These are phyloP conservation scores for Xanthoconium purpureum DNA, from an alignment of 768 basidiomycete genomes.

Conservation along the genomic window DNA sequence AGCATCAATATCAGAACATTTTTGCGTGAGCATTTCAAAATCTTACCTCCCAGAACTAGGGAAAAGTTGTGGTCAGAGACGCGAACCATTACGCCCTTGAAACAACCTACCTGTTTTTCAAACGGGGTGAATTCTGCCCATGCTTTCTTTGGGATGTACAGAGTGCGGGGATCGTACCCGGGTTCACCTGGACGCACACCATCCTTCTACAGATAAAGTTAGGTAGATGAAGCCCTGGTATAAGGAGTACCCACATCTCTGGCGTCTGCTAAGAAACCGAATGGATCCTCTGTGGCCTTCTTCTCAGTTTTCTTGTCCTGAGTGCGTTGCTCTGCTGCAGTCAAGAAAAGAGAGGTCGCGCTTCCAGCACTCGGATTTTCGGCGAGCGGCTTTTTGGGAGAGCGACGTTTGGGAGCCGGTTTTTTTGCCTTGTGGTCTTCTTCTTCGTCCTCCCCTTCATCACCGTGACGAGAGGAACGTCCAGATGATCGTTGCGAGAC, in stretches of 20 bases:
- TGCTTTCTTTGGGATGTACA: conserved; percentile 70
- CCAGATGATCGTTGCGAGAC: conserved; percentile 35
- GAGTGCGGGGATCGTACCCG: conserved; percentile 86
- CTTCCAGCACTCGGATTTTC: conserved; percentile 31
- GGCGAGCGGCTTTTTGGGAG: conserved; percentile 29
- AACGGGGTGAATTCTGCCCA: conserved; percentile 92
- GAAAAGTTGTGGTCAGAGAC: neutral
- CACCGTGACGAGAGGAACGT: conserved; percentile 33
- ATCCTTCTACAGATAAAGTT: conserved; percentile 61
- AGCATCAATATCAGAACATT: conserved; percentile 5
- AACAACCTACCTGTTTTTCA: conserved; percentile 70
- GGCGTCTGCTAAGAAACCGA: conserved; percentile 66
- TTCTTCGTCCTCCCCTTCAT: conserved; percentile 38
- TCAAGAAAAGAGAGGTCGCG: conserved; percentile 55
- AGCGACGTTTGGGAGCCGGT: conserved; percentile 34
- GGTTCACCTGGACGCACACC: conserved; percentile 72
- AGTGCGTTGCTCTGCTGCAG: conserved; percentile 75
- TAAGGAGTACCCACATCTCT: conserved; percentile 54
- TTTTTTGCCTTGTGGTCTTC: conserved; percentile 37
- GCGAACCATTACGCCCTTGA: neutral
- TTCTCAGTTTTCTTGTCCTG: conserved; percentile 81
- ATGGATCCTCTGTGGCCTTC: conserved; percentile 74
- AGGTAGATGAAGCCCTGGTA: neutral
- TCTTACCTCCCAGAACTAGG: conserved; percentile 73
- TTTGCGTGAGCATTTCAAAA: neutral